phyloP scores from a whole-genome alignment of 192 early-diverging fungal species.

The Entomortierella beljakovae region DNA sequence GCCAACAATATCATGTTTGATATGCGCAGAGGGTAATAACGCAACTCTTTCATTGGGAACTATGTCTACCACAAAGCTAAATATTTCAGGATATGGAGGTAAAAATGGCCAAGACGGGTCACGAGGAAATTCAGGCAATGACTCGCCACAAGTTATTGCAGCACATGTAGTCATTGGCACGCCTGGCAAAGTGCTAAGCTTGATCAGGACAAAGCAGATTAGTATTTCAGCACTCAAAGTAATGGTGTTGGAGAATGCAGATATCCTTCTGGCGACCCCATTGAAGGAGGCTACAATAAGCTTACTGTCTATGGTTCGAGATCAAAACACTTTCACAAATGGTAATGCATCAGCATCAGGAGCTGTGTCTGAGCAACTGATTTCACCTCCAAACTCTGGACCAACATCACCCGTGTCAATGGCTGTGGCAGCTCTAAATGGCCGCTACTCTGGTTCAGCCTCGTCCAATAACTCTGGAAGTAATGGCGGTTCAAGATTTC shows the following conservation, averaged over 20 bases:
- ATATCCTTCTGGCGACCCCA: slow-evolving; percentile 34
- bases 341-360: not conserved
- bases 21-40: slow-evolving; percentile 43
- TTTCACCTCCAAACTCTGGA: slow-evolving; percentile 42
- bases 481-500: slow-evolving; percentile 3
- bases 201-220: slow-evolving; percentile 42
- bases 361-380: not conserved
- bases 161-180: slow-evolving; percentile 51
- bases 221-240: slow-evolving; percentile 32
- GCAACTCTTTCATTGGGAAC: slow-evolving; percentile 45
- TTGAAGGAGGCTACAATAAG: slow-evolving; percentile 47
- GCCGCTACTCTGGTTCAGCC: slow-evolving; percentile 6
- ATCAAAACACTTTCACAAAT: slow-evolving; percentile 1
- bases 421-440: slow-evolving; percentile 48
- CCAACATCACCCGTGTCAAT: slow-evolving; percentile 47
- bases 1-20: slow-evolving; percentile 50
- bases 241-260: slow-evolving; percentile 48
- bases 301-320: slow-evolving; percentile 41
- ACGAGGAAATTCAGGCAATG: not conserved
- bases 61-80: slow-evolving; percentile 43
- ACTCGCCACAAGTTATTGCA: slow-evolving; percentile 28
- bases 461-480: not conserved
- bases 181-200: slow-evolving; percentile 31
- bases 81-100: slow-evolving; percentile 3
- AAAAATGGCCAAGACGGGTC: not conserved